phyloP scores from a whole-genome alignment of 179 eudicot species.

The Corrigiola litoralis region DNA sequence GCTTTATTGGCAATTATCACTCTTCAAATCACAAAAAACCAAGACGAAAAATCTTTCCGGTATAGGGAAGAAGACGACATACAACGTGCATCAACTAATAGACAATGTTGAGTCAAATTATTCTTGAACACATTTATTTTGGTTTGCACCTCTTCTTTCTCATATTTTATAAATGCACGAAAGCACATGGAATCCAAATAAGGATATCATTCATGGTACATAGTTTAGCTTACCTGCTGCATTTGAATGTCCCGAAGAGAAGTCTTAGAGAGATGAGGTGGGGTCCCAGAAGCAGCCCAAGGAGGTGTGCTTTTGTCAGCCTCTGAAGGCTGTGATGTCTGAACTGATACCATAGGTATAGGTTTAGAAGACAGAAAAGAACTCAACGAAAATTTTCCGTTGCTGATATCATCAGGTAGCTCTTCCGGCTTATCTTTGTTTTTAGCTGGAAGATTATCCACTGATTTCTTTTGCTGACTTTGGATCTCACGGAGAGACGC shows the following conservation, averaged over 20 bases:
- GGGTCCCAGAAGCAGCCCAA: constrained; percentile 97
- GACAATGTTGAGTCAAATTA: background rate
- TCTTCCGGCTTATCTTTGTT: constrained; percentile 48
- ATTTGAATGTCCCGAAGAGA: constrained; percentile 88
- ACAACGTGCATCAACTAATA: background rate
- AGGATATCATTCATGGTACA: background rate
- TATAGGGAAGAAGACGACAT: no score
- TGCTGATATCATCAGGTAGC: constrained; percentile 33
- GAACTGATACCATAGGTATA: constrained; percentile 49
- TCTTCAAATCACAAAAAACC: no score
- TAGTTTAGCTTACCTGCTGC: constrained; percentile 65
- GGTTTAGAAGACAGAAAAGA: constrained; percentile 76
- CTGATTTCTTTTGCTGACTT: constrained; percentile 68
- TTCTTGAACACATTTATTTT: background rate
- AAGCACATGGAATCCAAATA: background rate
- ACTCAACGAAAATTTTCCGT: constrained; percentile 51
- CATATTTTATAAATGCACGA: background rate
- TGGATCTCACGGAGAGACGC: constrained; percentile 80
- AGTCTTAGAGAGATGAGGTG: constrained; percentile 80
- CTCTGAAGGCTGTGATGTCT: constrained; percentile 41
- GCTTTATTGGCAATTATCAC: no score
- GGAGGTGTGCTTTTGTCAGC: constrained; percentile 78
- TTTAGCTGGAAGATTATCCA: constrained; percentile 27
- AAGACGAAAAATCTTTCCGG: background rate
- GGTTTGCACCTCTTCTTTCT: background rate